phyloP scores from a whole-genome alignment of 2,329 filamentous ascomycete genomes.

The Botrytis paeoniae region DNA sequence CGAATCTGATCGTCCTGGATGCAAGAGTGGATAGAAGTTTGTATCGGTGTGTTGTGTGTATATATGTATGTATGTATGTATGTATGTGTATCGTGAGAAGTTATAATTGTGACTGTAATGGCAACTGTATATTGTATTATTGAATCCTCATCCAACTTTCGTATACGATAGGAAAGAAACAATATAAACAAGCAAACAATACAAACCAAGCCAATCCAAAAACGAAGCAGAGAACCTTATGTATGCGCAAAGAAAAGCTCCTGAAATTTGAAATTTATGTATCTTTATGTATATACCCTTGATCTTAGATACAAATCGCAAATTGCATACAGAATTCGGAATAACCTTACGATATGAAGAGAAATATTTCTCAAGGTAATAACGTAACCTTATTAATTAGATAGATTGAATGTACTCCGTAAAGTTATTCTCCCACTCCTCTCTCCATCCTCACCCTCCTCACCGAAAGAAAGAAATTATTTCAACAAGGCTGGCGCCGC shows the following conservation, averaged over 20 bases:
- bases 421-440: neutral
- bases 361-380: neutral
- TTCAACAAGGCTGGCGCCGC: conserved; percentile 12
- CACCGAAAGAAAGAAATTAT: neutral
- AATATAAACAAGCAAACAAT: neutral
- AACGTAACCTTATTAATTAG: neutral
- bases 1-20: neutral
- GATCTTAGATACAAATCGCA: neutral
- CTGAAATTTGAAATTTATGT: neutral
- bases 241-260: neutral
- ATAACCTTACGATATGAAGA: neutral
- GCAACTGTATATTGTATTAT: neutral
- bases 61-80: neutral
- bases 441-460: neutral
- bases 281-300: neutral
- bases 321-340: neutral
- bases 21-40: neutral
- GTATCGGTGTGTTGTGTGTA: neutral
- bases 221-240: neutral
- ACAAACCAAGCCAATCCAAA: neutral
- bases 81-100: neutral
- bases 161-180: conserved; percentile 2
- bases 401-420: neutral
- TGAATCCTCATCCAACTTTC: neutral
- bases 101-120: neutral